Conservation (phyloP, 2,329 filamentous ascomycete genomes). For the Thielaviopsis populi region DNA sequence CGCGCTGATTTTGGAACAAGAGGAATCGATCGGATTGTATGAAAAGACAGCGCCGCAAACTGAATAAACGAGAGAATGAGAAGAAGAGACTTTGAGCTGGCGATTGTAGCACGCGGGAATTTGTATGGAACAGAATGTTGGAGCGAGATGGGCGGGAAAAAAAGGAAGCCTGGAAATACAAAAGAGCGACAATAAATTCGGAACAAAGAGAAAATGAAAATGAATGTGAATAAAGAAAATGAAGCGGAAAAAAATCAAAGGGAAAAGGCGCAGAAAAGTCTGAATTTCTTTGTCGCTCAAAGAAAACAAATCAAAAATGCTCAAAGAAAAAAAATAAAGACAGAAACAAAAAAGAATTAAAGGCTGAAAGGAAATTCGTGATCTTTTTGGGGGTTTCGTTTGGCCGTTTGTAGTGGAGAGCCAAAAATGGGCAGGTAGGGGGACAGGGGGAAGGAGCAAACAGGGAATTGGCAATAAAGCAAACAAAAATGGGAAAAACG, state of each 20-base stretch:
- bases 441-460: conserved; percentile 1
- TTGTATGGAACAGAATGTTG: background rate
- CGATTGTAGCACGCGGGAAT: background rate
- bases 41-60: background rate
- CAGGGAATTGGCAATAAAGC: background rate
- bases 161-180: background rate
- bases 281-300: background rate
- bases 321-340: conserved; percentile 2
- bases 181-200: conserved; percentile 3
- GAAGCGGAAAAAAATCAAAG: background rate
- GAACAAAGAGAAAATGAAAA: conserved; percentile 7
- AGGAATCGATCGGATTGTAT: background rate
- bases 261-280: background rate
- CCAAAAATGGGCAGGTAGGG: background rate
- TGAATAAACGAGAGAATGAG: background rate
- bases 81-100: conserved; percentile 2
- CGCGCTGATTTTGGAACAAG: background rate
- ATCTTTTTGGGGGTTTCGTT: conserved; percentile 1
- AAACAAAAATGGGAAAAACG: background rate
- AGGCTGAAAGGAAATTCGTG: conserved; percentile 3
- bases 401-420: background rate
- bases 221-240: conserved; percentile 2
- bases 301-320: background rate
- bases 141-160: background rate
- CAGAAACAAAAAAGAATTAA: background rate